A percentile compares a stretch with the other conserved stretches of the same genome.
These are phyloP conservation scores for Iodosphaeria phyllophila DNA, from an alignment of 2,329 filamentous ascomycete species.

Conservation along the genomic window DNA sequence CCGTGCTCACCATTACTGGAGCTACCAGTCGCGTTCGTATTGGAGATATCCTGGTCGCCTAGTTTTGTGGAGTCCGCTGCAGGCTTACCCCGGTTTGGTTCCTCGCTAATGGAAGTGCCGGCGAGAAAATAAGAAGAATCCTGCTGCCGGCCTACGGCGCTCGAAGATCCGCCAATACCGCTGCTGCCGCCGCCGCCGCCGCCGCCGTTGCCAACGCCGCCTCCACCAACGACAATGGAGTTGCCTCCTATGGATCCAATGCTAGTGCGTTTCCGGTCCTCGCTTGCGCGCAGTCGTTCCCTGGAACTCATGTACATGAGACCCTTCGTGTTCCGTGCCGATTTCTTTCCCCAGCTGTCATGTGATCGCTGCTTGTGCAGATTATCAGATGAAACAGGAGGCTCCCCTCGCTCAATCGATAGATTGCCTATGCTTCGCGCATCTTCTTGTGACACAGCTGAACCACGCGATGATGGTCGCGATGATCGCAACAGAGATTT, in stretches of 20 bases:
- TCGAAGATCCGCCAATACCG: too few relatives aligned
- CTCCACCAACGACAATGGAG: constrained; percentile 18
- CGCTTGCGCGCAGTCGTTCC: constrained; percentile 44
- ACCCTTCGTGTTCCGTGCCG: constrained; percentile 31
- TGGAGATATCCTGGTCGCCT: too few relatives aligned
- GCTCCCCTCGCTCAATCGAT: constrained; percentile 38
- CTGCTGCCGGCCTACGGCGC: constrained; percentile 6
- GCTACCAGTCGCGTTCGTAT: too few relatives aligned
- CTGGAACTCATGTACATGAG: constrained; percentile 60
- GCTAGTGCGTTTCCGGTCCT: constrained; percentile 41
- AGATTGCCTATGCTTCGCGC: constrained; percentile 43
- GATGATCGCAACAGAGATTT: constrained; percentile 41
- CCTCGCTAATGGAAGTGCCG: constrained; percentile 36
- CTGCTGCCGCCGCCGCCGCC: too few relatives aligned
- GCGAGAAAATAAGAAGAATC: constrained; percentile 30
- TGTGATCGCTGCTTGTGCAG: constrained; percentile 32
- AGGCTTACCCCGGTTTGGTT: too few relatives aligned
- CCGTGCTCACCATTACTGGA: too few relatives aligned
- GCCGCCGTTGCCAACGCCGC: too few relatives aligned
- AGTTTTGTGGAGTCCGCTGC: too few relatives aligned
- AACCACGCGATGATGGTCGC: constrained; percentile 40
- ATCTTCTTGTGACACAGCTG: constrained; percentile 33
- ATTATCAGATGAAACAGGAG: constrained; percentile 27
- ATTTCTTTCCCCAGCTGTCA: constrained; percentile 44
- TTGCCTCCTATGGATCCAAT: constrained; percentile 19